Evolutionary conservation across 129 eudicot genomes (phyloP).

Genomic region (sunflower (Helianthus annuus)): HanXRQr2.0-SUNRISE NC_035435.2:150416968-150417467

Average conservation of each 20-base stretch:
- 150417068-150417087: neutral
- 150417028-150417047: neutral
- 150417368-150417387: no score
- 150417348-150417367: no score
- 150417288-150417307: neutral
- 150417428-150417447: no score
- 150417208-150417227: neutral
- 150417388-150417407: no score
- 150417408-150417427: no score
- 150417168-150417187: neutral
- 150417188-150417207: neutral
- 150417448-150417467: no score
- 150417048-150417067: neutral
- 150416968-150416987: no score
- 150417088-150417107: constrained; percentile 4
- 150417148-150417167: neutral
- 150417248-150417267: neutral
- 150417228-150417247: constrained; percentile 3
- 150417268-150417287: constrained; percentile 8
- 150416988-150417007: neutral
- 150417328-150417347: neutral
- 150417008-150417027: neutral
- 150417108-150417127: neutral
- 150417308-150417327: neutral
- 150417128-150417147: neutral